A percentile compares a stretch with the other conserved stretches of the same genome.
These are phyloP conservation scores for Podospora appendiculata DNA, from an alignment of 495 filamentous ascomycete species.

Conservation along the genomic window DNA sequence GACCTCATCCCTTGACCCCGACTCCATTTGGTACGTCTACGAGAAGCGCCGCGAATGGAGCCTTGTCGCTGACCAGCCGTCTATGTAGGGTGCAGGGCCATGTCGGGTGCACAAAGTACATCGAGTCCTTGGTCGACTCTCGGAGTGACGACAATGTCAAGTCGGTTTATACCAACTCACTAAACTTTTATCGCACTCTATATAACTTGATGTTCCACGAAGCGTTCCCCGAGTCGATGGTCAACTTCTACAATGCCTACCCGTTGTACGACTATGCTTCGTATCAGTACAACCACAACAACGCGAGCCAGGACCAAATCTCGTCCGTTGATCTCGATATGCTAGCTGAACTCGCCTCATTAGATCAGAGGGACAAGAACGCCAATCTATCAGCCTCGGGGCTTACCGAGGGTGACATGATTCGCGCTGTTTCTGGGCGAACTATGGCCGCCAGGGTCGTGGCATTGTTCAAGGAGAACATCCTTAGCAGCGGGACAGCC, in stretches of 20 bases:
- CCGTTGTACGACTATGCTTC: constrained; percentile 36
- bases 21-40: constrained; percentile 27
- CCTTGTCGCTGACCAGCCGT: too few species aligned
- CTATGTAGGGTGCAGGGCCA: constrained; percentile 25
- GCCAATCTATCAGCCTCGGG: constrained; percentile 25
- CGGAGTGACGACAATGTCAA: constrained; percentile 10
- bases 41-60: not conserved
- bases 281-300: constrained; percentile 30
- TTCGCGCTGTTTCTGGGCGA: constrained; percentile 31
- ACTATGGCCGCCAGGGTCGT: constrained; percentile 27
- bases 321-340: constrained; percentile 11
- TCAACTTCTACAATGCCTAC: constrained; percentile 33
- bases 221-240: constrained; percentile 13
- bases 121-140: constrained; percentile 17
- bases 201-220: constrained; percentile 21
- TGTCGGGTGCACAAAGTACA: constrained; percentile 20
- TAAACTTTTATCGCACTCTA: constrained; percentile 26
- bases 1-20: constrained; percentile 19
- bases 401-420: constrained; percentile 21
- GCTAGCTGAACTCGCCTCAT: constrained; percentile 23
- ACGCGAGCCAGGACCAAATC: constrained; percentile 12
- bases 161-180: constrained; percentile 17
- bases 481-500: constrained; percentile 13
- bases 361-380: constrained; percentile 26
- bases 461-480: constrained; percentile 21